Evolutionary conservation across 2,329 filamentous ascomycete genomes (phyloP).

Genomic region (Dactylellina cionopaga): DNA sequence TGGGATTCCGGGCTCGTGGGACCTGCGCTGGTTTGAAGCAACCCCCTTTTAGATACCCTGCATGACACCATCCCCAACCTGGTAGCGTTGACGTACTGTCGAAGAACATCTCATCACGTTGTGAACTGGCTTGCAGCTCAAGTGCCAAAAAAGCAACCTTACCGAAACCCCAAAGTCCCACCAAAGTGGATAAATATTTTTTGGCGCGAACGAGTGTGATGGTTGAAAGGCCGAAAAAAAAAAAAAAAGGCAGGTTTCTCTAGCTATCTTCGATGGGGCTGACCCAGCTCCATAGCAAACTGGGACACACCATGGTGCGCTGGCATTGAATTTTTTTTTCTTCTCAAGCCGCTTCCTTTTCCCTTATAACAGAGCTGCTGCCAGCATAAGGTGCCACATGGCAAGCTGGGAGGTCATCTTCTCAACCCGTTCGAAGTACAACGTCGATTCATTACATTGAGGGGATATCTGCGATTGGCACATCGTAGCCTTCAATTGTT

Average conservation of each 20-base stretch:
- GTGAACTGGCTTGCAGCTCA: constrained; percentile 52
- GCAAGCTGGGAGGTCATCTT: constrained; percentile 48
- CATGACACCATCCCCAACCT: constrained; percentile 35
- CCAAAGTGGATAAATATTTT: constrained; percentile 12
- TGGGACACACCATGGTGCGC: constrained; percentile 50
- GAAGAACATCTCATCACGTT: constrained; percentile 51
- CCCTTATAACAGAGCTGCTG: constrained; percentile 37
- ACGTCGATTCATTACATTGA: constrained; percentile 47
- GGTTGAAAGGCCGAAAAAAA: background rate
- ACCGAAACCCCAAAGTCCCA: constrained; percentile 14
- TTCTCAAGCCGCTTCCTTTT: constrained; percentile 7
- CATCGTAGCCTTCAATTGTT: constrained; percentile 27
- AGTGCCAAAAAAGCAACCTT: constrained; percentile 45
- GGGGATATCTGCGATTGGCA: constrained; percentile 43
- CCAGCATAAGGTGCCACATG: constrained; percentile 51
- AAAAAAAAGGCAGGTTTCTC: background rate
- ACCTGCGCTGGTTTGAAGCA: constrained; percentile 51
- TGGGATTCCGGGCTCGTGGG: constrained; percentile 49
- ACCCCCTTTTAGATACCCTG: constrained; percentile 31
- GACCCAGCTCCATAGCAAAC: constrained; percentile 27
- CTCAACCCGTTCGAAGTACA: constrained; percentile 22
- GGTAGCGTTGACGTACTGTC: constrained; percentile 49
- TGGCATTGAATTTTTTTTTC: constrained; percentile 39
- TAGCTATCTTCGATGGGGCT: constrained; percentile 43
- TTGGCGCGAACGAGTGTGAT: constrained; percentile 11